phyloP scores from a whole-genome alignment of 306 rosid species.

The Comarum palustre region DNA sequence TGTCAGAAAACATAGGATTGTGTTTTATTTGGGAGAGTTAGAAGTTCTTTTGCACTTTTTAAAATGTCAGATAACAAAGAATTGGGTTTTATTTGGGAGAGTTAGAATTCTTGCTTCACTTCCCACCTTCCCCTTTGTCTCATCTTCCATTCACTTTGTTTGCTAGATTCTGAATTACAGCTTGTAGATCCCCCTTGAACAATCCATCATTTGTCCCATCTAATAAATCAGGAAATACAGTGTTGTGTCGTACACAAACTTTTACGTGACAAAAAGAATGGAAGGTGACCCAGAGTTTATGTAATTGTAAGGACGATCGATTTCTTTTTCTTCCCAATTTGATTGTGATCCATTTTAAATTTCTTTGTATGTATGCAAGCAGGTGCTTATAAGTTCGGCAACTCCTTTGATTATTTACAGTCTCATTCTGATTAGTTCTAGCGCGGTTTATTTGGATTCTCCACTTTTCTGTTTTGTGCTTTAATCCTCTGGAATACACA shows the following conservation, averaged over 20 bases:
- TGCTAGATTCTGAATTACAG: not conserved
- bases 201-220: not conserved
- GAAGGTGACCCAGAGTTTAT: not conserved
- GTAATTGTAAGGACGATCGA: not conserved
- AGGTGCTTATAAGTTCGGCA: not conserved
- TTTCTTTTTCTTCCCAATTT: not conserved
- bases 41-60: not conserved
- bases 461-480: not conserved
- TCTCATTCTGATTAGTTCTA: not conserved
- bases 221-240: not conserved
- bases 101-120: not conserved
- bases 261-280: not conserved
- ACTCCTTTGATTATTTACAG: not conserved
- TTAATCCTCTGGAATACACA: not conserved
- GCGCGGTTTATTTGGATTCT: not conserved
- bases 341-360: not conserved
- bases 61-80: not conserved
- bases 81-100: not conserved
- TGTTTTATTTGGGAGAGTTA: not conserved
- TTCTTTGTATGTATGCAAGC: not conserved
- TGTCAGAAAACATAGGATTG: not conserved
- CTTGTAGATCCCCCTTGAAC: not conserved
- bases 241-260: not conserved
- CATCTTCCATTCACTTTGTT: not conserved
- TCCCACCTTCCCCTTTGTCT: not conserved